Evolutionary conservation across 495 filamentous ascomycete genomes (phyloP), one percentile per base, ranked within the genome.

Genomic region (Penicillium goetzii): DNA sequence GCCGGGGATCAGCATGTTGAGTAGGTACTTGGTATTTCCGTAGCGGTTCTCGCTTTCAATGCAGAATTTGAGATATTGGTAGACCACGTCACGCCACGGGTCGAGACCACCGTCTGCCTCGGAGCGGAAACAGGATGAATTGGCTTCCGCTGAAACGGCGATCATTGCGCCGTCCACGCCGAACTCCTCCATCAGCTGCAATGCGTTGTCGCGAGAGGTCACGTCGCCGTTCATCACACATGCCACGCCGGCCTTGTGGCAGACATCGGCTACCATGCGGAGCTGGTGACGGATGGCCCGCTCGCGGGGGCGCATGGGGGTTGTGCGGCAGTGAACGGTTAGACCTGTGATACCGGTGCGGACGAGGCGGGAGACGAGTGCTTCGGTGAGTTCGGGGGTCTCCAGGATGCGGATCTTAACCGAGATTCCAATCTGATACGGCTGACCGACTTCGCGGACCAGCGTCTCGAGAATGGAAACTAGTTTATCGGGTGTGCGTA

Each of bases 161-260:
- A 99, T 97, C 95, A 99, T 99, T 52, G 91, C 94, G 15, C 93
- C 95, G 68, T 98, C 95, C 3, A 90, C 91, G 5, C 88, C 89
- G 67, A 82, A 96, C 69, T 97, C 88, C 17, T 81, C 52, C 56
- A 91, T 86, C 19, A 98, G 76, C 56, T 81, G 71, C 3, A 88
- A 69, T 2, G 87, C 93, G 53, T 95, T 76, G 36, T 88, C 86
- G 34, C 90, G 82, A 17, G 79, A 83, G 19, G 83, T 85, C 0
- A 99, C 92, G 69, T 99, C 95, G 14, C 95, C 95, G 71, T 99
- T 99, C 88, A 97, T 93, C 14, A 97, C 73, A 68, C 92, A 95
- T 4, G 92, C 91, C 10, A 99, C 91, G 11, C 93, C 92, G 3
- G 87, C 88, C 54, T 92, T 85, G 38, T 84, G 85, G 69, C 95